Conservation (phyloP, 257 asterid genomes). For the Verbascum thapsus region DNA sequence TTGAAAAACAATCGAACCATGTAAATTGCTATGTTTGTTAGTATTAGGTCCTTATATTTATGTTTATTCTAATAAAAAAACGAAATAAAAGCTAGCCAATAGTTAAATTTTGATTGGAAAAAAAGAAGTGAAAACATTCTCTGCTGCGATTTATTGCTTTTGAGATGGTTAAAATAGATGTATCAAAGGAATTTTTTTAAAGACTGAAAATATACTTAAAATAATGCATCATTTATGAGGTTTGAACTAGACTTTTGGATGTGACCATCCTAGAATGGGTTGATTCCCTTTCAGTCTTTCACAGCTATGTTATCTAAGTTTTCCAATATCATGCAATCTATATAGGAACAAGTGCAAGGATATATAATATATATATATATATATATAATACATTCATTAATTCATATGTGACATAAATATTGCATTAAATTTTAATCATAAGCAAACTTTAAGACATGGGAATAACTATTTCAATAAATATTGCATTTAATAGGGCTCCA, state of each 20-base stretch:
- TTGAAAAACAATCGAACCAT: too few species aligned
- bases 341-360: conserved; percentile 44
- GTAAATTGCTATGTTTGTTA: too few species aligned
- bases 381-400: background rate
- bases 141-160: conserved; percentile 14
- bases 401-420: conserved; percentile 41
- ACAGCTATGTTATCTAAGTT: conserved; percentile 32
- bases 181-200: conserved; percentile 3
- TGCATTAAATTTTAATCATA: conserved; percentile 35
- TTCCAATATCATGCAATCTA: conserved; percentile 44
- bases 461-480: conserved; percentile 8
- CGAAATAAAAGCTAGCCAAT: too few species aligned
- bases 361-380: too few species aligned
- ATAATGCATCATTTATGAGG: conserved; percentile 5
- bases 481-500: conserved; percentile 12
- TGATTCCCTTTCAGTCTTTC: conserved; percentile 32
- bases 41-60: too few species aligned
- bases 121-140: conserved; percentile 33
- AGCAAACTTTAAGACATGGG: conserved; percentile 8
- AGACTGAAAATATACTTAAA: conserved; percentile 22
- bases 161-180: background rate
- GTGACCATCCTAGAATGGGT: conserved; percentile 41
- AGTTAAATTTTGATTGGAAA: background rate
- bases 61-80: too few species aligned
- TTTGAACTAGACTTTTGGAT: conserved; percentile 16